These are phyloP conservation scores for Petunia secreta DNA, from an alignment of 257 asterid species.

Conservation along the genomic window DNA sequence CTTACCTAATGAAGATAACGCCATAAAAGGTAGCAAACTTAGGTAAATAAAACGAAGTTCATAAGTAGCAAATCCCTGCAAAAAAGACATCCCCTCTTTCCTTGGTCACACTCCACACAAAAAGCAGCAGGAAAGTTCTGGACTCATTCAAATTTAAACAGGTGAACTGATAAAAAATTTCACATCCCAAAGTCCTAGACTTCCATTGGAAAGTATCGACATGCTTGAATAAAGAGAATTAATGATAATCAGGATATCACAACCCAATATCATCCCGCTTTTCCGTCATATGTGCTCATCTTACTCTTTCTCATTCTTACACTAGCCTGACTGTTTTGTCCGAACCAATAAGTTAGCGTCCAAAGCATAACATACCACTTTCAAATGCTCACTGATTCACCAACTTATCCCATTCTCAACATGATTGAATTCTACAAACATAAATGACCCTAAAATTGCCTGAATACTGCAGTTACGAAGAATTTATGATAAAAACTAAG, in stretches of 20 bases:
- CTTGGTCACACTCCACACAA: background rate
- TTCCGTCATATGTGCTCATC: background rate
- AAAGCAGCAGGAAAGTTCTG: background rate
- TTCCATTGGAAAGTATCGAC: background rate
- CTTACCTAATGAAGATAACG: background rate
- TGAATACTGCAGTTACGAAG: too few species aligned
- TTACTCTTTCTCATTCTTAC: too few species aligned
- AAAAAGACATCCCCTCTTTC: background rate
- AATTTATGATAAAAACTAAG: too few species aligned
- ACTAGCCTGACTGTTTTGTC: too few species aligned
- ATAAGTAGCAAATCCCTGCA: background rate
- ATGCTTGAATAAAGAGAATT: background rate
- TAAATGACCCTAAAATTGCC: too few species aligned
- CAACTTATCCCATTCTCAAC: too few species aligned
- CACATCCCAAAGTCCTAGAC: background rate
- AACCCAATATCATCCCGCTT: background rate
- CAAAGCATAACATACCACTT: too few species aligned
- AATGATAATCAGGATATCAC: background rate
- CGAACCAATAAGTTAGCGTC: too few species aligned
- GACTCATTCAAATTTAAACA: background rate
- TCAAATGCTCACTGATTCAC: too few species aligned
- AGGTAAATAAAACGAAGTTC: background rate
- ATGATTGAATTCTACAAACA: too few species aligned
- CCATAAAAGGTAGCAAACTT: background rate
- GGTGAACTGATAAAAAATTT: background rate